Conservation (phyloP, 164 flowering plant genomes). For the Dillenia suffruticosa region DNA sequence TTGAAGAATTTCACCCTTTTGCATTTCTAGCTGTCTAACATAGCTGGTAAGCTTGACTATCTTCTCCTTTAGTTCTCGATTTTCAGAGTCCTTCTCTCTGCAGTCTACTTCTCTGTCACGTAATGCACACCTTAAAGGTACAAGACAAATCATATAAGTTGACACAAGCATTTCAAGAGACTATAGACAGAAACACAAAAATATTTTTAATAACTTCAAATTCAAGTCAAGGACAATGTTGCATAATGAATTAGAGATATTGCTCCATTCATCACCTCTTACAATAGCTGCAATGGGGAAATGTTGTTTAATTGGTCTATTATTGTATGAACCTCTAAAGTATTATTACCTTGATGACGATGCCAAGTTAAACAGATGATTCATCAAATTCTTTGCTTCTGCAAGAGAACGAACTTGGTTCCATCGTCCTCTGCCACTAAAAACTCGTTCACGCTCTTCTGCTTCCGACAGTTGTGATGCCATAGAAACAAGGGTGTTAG, state of each 20-base stretch:
- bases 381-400: conserved; percentile 93
- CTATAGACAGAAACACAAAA: no score
- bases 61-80: conserved; percentile 73
- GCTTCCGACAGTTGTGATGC: conserved; percentile 97
- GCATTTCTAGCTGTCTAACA: conserved; percentile 56
- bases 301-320: no score
- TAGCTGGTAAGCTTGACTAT: conserved; percentile 50
- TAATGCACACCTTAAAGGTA: conserved; percentile 53
- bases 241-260: no score
- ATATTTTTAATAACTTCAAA: no score
- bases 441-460: conserved; percentile 83
- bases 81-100: conserved; percentile 70
- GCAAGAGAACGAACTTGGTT: conserved; percentile 86
- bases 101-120: conserved; percentile 73
- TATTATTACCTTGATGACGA: conserved; percentile 74
- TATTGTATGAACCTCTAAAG: not conserved
- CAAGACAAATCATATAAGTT: not conserved
- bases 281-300: no score
- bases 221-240: no score
- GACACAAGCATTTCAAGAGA: no score
- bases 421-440: conserved; percentile 95
- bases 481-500: conserved; percentile 87
- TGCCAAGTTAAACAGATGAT: conserved; percentile 69
- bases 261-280: no score
- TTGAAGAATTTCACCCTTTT: conserved; percentile 51